phyloP scores from a whole-genome alignment of 225 moss, liverwort and hornwort species.

The Lunularia cruciata region DNA sequence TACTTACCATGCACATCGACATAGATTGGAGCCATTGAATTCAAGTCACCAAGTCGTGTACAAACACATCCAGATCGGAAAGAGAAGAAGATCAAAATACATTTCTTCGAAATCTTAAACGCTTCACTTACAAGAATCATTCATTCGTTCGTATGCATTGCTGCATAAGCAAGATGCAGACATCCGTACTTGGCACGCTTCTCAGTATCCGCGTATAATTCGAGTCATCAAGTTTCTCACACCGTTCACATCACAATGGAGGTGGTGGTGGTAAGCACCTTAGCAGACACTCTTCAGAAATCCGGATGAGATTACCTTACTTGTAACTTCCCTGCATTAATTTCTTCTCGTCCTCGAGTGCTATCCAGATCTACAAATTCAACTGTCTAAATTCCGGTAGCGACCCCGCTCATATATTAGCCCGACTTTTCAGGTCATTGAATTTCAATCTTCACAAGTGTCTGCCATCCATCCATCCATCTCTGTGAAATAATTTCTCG shows the following conservation, averaged over 20 bases:
- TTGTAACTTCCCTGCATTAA: neutral
- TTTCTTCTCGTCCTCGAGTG: conserved; percentile 6
- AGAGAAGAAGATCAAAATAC: neutral
- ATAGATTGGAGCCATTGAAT: no score
- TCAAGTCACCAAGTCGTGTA: neutral
- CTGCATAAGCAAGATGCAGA: neutral
- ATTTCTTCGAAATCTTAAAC: neutral
- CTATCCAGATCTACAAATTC: neutral
- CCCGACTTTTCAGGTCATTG: neutral
- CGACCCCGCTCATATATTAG: neutral
- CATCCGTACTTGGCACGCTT: neutral
- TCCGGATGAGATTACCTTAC: neutral
- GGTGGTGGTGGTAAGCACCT: neutral
- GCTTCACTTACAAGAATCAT: conserved; percentile 4
- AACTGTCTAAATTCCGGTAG: neutral
- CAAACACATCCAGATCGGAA: neutral
- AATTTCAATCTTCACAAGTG: no score
- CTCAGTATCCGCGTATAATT: neutral
- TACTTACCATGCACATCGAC: neutral
- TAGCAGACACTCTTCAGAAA: neutral
- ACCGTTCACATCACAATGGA: neutral
- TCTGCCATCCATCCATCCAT: no score
- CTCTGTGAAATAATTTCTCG: neutral
- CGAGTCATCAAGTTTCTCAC: neutral
- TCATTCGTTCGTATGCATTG: conserved; percentile 2